These are phyloP conservation scores for Gossypium australe DNA, from an alignment of 345 rosid species.

Conservation along the genomic window DNA sequence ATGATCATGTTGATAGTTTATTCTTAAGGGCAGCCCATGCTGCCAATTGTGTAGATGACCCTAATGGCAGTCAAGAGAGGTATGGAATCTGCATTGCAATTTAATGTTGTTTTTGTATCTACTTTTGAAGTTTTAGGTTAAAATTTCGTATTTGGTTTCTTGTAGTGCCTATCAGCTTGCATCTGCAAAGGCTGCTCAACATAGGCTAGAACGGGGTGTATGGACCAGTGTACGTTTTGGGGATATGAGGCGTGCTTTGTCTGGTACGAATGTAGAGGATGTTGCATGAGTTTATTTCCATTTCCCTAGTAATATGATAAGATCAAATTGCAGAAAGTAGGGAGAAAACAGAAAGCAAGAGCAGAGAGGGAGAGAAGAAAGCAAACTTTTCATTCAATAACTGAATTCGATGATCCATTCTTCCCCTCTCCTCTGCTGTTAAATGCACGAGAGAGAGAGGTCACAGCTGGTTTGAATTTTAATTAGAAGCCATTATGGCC, in stretches of 20 bases:
- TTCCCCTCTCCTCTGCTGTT: no score
- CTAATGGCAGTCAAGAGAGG: slow-evolving; percentile 38
- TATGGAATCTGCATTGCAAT: slow-evolving; percentile 13
- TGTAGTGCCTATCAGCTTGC: slow-evolving; percentile 52
- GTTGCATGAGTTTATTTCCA: background rate
- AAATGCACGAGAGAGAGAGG: no score
- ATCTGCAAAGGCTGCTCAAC: slow-evolving; percentile 53
- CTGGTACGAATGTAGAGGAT: slow-evolving; percentile 32
- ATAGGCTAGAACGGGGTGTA: slow-evolving; percentile 51
- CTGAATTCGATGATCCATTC: no score
- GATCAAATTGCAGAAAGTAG: no score
- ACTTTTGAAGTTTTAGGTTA: background rate
- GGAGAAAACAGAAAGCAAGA: no score
- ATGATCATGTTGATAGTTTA: slow-evolving; percentile 39
- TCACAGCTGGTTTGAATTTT: no score
- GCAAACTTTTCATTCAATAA: no score
- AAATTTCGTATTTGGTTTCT: background rate
- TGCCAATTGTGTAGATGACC: slow-evolving; percentile 42
- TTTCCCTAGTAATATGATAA: background rate
- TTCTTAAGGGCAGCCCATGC: slow-evolving; percentile 58
- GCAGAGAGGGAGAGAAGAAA: no score
- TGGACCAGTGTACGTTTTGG: slow-evolving; percentile 51
- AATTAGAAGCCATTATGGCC: no score
- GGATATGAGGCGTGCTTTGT: slow-evolving; percentile 59
- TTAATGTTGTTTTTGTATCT: background rate